phyloP scores from a whole-genome alignment of 75 land plant species.

The Cupressus sempervirens region DNA sequence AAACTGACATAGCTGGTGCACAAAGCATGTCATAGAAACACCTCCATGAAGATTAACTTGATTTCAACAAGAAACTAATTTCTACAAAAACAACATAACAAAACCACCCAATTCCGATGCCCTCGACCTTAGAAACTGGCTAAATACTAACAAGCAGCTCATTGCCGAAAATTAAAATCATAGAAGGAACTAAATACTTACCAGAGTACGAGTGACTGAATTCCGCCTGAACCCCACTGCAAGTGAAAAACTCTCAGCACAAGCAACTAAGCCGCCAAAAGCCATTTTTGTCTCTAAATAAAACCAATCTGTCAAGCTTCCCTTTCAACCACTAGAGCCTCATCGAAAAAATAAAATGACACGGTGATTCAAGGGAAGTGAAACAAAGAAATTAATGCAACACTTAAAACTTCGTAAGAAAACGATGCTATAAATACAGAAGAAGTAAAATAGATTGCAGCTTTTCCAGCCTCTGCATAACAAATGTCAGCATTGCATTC shows the following conservation, averaged over 20 bases:
- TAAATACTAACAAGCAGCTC: not conserved
- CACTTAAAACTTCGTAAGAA: not conserved
- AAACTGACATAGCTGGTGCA: no score
- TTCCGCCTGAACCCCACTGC: not conserved
- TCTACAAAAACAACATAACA: not conserved
- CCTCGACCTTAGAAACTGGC: not conserved
- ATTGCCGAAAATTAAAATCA: not conserved
- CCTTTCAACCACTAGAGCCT: not conserved
- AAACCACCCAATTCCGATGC: not conserved
- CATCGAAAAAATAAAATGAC: no score
- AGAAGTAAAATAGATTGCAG: not conserved
- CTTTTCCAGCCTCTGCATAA: not conserved
- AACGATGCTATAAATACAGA: not conserved
- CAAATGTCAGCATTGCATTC: not conserved
- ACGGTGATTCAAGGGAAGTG: no score
- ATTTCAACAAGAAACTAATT: not conserved
- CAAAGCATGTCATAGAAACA: not conserved
- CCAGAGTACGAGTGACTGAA: not conserved
- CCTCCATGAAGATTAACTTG: not conserved
- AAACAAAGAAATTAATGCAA: not conserved
- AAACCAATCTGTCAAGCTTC: not conserved
- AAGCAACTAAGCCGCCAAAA: not conserved
- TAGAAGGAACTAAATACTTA: not conserved
- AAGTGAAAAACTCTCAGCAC: not conserved
- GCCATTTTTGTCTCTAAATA: not conserved